These are phyloP conservation scores for Termitomyces sp. DNA, from an alignment of 768 basidiomycete species.

Conservation along the genomic window DNA sequence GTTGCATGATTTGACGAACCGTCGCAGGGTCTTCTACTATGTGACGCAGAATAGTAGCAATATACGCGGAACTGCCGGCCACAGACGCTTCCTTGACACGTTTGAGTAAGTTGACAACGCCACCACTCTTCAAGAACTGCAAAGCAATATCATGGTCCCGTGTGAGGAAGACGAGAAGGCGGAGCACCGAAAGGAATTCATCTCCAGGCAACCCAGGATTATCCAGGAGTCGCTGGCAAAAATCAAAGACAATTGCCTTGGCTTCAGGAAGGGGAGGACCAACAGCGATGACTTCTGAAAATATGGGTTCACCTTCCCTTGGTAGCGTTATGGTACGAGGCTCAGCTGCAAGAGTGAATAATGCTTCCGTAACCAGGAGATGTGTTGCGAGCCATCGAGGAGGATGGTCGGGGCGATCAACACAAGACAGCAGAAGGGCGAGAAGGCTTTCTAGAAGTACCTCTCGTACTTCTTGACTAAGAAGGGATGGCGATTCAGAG, in stretches of 20 bases:
- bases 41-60: slow-evolving; percentile 88
- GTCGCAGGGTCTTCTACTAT: slow-evolving; percentile 71
- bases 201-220: slow-evolving; percentile 65
- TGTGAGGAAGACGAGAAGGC: slow-evolving; percentile 82
- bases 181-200: slow-evolving; percentile 75
- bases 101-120: slow-evolving; percentile 58
- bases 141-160: slow-evolving; percentile 60
- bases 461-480: slow-evolving; percentile 47
- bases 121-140: slow-evolving; percentile 65
- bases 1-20: slow-evolving; percentile 70
- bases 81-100: slow-evolving; percentile 59
- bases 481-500: slow-evolving; percentile 63
- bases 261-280: slow-evolving; percentile 63
- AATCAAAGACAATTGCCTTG: slow-evolving; percentile 65
- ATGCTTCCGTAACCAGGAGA: slow-evolving; percentile 79
- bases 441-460: slow-evolving; percentile 65
- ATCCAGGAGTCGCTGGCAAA: slow-evolving; percentile 66
- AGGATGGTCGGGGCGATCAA: slow-evolving; percentile 44
- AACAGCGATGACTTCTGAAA: slow-evolving; percentile 40
- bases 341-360: slow-evolving; percentile 73
- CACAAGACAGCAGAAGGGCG: slow-evolving; percentile 56
- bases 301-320: slow-evolving; percentile 63
- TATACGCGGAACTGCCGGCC: slow-evolving; percentile 72
- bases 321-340: slow-evolving; percentile 62
- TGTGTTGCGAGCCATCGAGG: slow-evolving; percentile 89